phyloP scores from a whole-genome alignment of 306 rosid species.

The Quercus berberidifolia region DNA sequence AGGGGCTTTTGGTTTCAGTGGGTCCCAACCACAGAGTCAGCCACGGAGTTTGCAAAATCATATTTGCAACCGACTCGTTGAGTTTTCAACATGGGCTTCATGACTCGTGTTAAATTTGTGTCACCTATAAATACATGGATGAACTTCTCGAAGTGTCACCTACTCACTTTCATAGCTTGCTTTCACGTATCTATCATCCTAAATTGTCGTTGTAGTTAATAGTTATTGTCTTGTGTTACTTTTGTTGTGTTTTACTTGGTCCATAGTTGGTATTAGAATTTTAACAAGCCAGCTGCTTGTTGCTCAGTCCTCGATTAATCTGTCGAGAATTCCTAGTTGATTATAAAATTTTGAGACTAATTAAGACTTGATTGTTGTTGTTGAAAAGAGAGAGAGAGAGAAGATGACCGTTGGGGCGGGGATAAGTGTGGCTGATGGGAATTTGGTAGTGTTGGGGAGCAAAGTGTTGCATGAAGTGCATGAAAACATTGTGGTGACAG shows the following conservation, averaged over 20 bases:
- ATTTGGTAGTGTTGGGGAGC: constrained; percentile 66
- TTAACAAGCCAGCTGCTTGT: neutral
- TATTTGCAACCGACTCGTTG: constrained; percentile 1
- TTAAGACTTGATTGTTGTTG: too few relatives aligned
- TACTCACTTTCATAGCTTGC: too few relatives aligned
- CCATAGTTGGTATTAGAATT: neutral
- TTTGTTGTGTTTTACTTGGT: neutral
- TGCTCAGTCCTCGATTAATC: too few relatives aligned
- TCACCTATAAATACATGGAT: neutral
- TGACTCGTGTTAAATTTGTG: neutral
- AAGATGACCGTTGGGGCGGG: constrained; percentile 88
- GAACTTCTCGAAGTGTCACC: too few relatives aligned
- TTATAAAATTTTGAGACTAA: neutral
- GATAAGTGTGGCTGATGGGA: constrained; percentile 53
- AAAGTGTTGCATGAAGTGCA: constrained; percentile 51
- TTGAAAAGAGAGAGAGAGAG: neutral
- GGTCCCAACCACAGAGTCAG: neutral
- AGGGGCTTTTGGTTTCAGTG: neutral
- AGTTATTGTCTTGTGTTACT: too few relatives aligned
- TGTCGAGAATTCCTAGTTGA: neutral
- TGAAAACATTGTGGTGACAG: constrained; percentile 51
- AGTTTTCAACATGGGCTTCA: neutral
- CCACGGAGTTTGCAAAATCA: constrained; percentile 13
- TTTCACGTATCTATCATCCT: too few relatives aligned
- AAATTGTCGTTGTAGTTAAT: too few relatives aligned